Base-by-base conservation (phyloP, 805 yeast species). In the Ogataea saltuana region DNA sequence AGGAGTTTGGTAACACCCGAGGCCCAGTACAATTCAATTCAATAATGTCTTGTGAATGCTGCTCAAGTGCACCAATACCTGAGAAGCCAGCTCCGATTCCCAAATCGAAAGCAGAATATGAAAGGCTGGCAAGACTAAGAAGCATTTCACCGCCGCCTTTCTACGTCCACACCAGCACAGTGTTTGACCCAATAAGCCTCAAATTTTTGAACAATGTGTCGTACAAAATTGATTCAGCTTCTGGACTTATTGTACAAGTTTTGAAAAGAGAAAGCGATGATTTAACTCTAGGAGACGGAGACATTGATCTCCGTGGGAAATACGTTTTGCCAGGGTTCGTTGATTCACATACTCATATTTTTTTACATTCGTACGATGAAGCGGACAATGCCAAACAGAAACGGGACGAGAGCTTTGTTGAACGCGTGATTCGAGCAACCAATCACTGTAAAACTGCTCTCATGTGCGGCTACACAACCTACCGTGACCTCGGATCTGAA, bases 321-420 rank as follows among this genome's bases (percentile, higher is more conserved):
- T 36, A 39, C 29, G 61, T 54, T 6, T 29, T 59, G 9, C 61
- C 61, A 1, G 63, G 63, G 2, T 49, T 57, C 39, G 63, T 59
- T n/a, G 63, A 59, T 38, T 55, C 63, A 2, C 63, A 59, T 37
- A 56, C 63, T 0, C 63, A 59, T 28, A 58, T 59, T n/a, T 59
- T 59, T 29, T 39, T 59, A 13, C 63, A 59, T 22, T 55, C 61
- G 2, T 59, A 59, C 34, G 60, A 55, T 30, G 63, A 59, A 37
- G 53, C 50, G 16, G 57, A 55, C 31, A 53, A 52, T 31, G 54
- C 58, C 10, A 51, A 49, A 22, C 63, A 59, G 34, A 58, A 54
- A 31, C 34, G 61, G 21, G 61, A 58, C 33, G 63, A 59, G 39
- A 50, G 58, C 31, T 48, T 52, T 45, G 61, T 55, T 9, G 63